Base-by-base conservation (phyloP, 768 basidiomycete species). In the Mycena floridula region DNA sequence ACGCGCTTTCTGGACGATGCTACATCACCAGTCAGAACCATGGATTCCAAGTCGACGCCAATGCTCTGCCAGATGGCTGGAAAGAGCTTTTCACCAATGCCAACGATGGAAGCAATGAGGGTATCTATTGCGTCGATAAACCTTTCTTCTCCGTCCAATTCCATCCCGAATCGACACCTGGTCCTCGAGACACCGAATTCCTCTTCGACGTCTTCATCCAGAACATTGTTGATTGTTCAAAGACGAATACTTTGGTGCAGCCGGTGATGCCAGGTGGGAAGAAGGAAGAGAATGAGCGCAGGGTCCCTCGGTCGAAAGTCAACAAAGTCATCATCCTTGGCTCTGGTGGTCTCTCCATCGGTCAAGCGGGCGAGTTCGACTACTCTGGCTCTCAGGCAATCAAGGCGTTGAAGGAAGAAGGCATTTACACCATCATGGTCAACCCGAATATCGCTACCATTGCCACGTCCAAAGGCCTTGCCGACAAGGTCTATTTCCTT, bases 1-100 rank as follows among this genome's bases (percentile, higher is more conserved):
- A 93, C 61, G 77, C 86, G 32, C 75, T 95, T 44, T 91, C 89
- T 40, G 96, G 94, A 24, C 76, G 96, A 44, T 99, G 96, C 70
- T 99, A 98, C 64, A 98, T 99, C 70, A 99, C 96, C 28, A 92
- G 89, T 57, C 96, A 99, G 66, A 99, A 99, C 62, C 96, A 99
- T 67, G 96, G 96, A 50, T 99, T 82, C 69, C 86, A 98, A 61
- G 96, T 98, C 51, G 85, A 99, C 59, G 74, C 82, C 1, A 60
- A 67, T 8, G 79, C 89, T 2, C 80, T 99, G 46, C 85, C 87
- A 7, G 47, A 59, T 1, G 89, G 87, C 1, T 99, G 96, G 96
- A 85, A 84, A 59, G 92, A 94, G 62, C 71, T 99, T 20, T 99
- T 97, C 73, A 73, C 74, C 55, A 99, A 99, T 59, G 95, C 96